Base-by-base conservation (phyloP, 495 filamentous ascomycete genomes). In the Podospora fimiseda region DNA sequence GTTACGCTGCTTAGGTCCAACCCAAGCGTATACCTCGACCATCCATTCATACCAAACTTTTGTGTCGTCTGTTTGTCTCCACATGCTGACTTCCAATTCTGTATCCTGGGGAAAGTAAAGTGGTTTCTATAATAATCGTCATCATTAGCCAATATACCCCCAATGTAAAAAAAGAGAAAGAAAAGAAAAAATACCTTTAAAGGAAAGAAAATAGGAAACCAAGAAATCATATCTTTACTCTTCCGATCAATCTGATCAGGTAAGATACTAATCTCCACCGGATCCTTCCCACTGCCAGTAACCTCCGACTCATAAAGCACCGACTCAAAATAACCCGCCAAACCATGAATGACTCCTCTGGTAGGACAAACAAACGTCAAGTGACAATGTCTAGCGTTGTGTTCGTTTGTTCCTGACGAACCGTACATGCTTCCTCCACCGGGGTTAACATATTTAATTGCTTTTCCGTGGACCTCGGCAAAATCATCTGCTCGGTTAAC, bases 1-100 rank as follows among this genome's bases (percentile, higher is more conserved):
- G 60, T 90, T 76, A 46, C 86, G 79, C 55, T 79, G 80, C 46
- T 75, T 77, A 15, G 74, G 79, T n/a, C 75, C 73, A 45, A 75
- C 71, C 69, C 74, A 77, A 16, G 83, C 75, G 62, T 85, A 95
- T 19, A 83, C 86, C 66, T 97, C 93, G 1, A 95, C 84, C 60
- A 93, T 76, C 93, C 93, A 99, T 67, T 99, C 92, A 67, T 99
- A 99, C 94, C 93, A 99, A 11, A 97, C 92, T 71, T 90, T 95
- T 16, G 87, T 80, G 60, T 95, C 88, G 65, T 97, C 91, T 6
- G 93, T 96, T 68, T 91, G 87, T 54, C 93, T 80, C 82, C 89
- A 96, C 79, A 99, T 96, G 60, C 83, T 90, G 11, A 95, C 81
- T 38, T 94, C 86, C 9, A 99, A 74, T 64, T 91, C 89, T 18